Evolutionary conservation across 139 green algal genomes (phyloP), one percentile per base, ranked within the genome.

Genomic region (Micractinium conductrix): DNA sequence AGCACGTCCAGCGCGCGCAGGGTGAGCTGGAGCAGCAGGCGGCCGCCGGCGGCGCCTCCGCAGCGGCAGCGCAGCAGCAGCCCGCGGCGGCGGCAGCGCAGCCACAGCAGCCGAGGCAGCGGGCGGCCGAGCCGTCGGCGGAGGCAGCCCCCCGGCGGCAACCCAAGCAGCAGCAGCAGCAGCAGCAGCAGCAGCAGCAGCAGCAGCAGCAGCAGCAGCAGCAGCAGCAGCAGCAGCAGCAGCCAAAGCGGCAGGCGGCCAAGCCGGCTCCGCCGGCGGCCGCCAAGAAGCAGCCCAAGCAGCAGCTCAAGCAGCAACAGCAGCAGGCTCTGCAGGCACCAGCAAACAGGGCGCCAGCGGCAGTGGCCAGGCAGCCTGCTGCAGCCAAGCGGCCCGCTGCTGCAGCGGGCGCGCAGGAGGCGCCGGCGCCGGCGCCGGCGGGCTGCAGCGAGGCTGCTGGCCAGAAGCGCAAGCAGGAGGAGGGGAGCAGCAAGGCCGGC

Each of bases 1-100:
- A 70, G 19, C 62, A 85, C 30, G 53, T 85, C 30, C 28, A n/a
- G 28, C 74, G 63, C 35, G 84, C 50, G 16, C 28, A 76, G 69
- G n/a, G n/a, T n/a, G n/a, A n/a, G n/a, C n/a, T n/a, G n/a, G n/a
- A n/a, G 76, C 58, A 53, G 76, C 40, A 14, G 76, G 35, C 4
- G 42, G 43, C 26, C 33, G 1, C 53, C 33, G 9, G 33, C 65
- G 43, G 10, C n/a, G 43, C 65, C 33, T 33, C 7, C n/a, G 65
- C 8, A 72, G 62, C 65, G 37, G 65, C 65, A 72, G 65, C 33
- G 30, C 72, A 62, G 72, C 42, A 79, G 43, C 26, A 16, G 2
- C 30, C 26, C 26, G 43, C 72, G 7, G 30, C 38, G 38, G 26
- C 37, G 5, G 68, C 68, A 74, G 68, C 21, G n/a, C 48, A 58